A percentile compares a stretch with the other conserved stretches of the same genome.
These are phyloP conservation scores for Hymenoscyphus fraxineus DNA, from an alignment of 2,329 filamentous ascomycete species.

Conservation along the genomic window DNA sequence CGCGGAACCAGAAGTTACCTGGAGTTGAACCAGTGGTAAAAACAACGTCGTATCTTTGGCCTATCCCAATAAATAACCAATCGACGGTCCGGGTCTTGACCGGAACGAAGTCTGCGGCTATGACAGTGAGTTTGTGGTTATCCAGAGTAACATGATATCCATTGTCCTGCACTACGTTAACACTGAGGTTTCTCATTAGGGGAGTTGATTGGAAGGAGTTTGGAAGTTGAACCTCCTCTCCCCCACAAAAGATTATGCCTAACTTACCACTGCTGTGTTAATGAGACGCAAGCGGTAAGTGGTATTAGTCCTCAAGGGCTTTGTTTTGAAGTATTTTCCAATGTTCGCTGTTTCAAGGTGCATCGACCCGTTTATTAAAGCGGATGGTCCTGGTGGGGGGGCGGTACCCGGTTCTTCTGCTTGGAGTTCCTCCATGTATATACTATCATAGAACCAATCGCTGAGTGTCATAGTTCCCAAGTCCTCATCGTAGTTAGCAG, in stretches of 20 bases:
- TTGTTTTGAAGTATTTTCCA: conserved; percentile 19
- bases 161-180: conserved; percentile 20
- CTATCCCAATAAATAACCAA: conserved; percentile 56
- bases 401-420: conserved; percentile 11
- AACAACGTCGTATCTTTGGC: conserved; percentile 43
- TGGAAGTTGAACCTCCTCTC: too few relatives aligned
- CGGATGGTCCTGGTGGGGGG: conserved; percentile 7
- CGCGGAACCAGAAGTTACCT: conserved; percentile 46
- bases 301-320: conserved; percentile 33
- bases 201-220: too few relatives aligned
- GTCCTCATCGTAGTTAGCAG: conserved; percentile 57
- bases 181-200: too few relatives aligned
- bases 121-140: conserved; percentile 51
- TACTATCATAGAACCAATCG: conserved; percentile 16
- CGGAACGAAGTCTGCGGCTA: conserved; percentile 60
- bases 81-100: conserved; percentile 57
- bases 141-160: conserved; percentile 46
- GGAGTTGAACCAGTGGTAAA: conserved; percentile 44
- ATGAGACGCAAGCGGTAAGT: conserved; percentile 45
- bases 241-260: too few relatives aligned
- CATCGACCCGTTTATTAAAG: conserved; percentile 24
- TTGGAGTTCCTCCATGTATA: conserved; percentile 29
- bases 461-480: conserved; percentile 43
- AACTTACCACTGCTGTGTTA: conserved; percentile 39
- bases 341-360: neutral